Conservation (phyloP, 2,329 filamentous ascomycete genomes). For the Fusarium sp. region DNA sequence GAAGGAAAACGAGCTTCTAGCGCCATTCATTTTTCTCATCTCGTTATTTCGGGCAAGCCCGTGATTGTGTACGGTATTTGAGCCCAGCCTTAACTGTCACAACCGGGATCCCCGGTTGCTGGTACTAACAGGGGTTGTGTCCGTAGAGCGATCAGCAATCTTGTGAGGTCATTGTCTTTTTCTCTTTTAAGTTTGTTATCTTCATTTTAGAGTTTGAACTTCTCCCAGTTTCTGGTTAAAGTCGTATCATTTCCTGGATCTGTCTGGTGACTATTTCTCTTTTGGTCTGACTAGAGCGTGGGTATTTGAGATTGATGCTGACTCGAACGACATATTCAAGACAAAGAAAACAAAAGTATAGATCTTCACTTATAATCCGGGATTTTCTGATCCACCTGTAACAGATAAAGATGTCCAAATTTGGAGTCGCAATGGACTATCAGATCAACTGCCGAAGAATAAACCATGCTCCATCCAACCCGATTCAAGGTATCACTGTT, state of each 20-base stretch:
- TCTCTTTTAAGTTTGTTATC: slow-evolving; percentile 16
- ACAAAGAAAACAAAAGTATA: not conserved
- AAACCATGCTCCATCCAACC: not conserved
- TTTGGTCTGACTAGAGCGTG: not conserved
- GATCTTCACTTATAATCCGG: slow-evolving; percentile 1
- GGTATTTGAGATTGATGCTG: not conserved
- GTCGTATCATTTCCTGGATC: not conserved
- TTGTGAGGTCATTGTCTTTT: slow-evolving; percentile 42
- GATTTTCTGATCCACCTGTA: not conserved
- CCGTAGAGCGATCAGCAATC: slow-evolving; percentile 7
- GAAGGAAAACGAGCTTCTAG: slow-evolving; percentile 28
- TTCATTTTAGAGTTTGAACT: slow-evolving; percentile 12
- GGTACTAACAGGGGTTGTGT: not conserved
- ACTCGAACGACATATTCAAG: not conserved
- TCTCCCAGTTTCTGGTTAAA: not conserved
- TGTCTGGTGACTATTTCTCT: not conserved
- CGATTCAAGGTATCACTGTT: not conserved
- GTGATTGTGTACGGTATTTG: slow-evolving; percentile 28
- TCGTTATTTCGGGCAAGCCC: slow-evolving; percentile 38
- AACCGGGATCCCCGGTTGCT: slow-evolving; percentile 34
- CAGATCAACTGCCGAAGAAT: not conserved
- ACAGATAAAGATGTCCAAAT: not conserved
- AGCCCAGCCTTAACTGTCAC: slow-evolving; percentile 12
- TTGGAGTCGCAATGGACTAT: not conserved
- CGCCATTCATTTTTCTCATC: slow-evolving; percentile 16